phyloP scores from a whole-genome alignment of 2,329 filamentous ascomycete genomes.

The Rasamsonia emersonii region DNA sequence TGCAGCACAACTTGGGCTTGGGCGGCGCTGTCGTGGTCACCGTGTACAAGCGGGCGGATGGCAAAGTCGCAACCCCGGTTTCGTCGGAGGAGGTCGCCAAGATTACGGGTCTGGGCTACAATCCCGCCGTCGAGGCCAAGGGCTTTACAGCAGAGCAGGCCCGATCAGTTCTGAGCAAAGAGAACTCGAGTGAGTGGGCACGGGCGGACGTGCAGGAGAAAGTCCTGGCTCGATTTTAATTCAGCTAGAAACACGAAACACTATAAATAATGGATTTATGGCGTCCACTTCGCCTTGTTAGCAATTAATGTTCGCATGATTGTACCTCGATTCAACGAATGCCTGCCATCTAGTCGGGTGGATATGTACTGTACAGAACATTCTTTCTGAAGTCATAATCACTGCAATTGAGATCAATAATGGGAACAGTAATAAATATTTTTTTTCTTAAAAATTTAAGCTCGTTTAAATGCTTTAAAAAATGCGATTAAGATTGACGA shows the following conservation, averaged over 20 bases:
- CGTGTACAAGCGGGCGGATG: slow-evolving; percentile 79
- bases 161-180: slow-evolving; percentile 61
- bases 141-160: slow-evolving; percentile 75
- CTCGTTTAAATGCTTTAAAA: too few species aligned
- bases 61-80: slow-evolving; percentile 52
- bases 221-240: slow-evolving; percentile 59
- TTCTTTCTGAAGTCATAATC: too few species aligned
- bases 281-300: background rate
- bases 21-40: slow-evolving; percentile 87
- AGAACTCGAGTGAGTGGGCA: slow-evolving; percentile 62
- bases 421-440: too few species aligned
- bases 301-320: background rate
- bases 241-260: background rate
- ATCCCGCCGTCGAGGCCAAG: slow-evolving; percentile 81
- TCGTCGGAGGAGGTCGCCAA: slow-evolving; percentile 56
- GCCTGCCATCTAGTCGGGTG: too few species aligned
- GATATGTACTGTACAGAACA: too few species aligned
- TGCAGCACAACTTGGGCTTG: slow-evolving; percentile 90
- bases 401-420: too few species aligned
- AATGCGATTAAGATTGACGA: too few species aligned
- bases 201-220: slow-evolving; percentile 65
- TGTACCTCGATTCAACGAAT: too few species aligned
- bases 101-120: slow-evolving; percentile 69
- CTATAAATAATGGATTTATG: slow-evolving; percentile 1
- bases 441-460: too few species aligned